Base-by-base conservation (phyloP, 345 rosid genomes). In the Salix brachista region DNA sequence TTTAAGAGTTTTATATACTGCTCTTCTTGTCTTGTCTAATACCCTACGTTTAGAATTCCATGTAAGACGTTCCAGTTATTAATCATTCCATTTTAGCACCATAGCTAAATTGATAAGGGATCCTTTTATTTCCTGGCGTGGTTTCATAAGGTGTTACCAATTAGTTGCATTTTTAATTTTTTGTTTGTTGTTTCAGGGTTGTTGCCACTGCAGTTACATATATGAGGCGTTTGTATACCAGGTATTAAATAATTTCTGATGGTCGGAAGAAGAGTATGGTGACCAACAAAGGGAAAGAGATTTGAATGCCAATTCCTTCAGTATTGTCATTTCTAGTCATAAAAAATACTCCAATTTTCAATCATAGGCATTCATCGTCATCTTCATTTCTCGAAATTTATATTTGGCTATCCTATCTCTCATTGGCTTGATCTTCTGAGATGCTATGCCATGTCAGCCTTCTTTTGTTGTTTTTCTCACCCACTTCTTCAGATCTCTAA, bases 161-260 rank as follows among this genome's bases (percentile, higher is more conserved):
- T 39, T 30, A 48, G 9, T 68, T 42, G 26, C 50, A n/a, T 73
- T 36, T 61, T 73, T 78, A 46, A 81, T 65, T 16, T 37, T 18
- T 65, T 72, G 56, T 18, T 76, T 16, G 10, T 67, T 71, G 66
- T 78, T 90, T 84, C 93, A 96, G 99, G 90, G 97, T 93, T 68
- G 89, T 96, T 21, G 97, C 98, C 56, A 93, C 99, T 71, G 97
- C 99, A 25, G 77, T 93, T 75, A 84, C 98, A 19, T 96, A 92
- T 75, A 96, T 96, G 99, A 90, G 99, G 81, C 97, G 98, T 44
- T 94, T 92, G 76, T 96, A 92, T 82, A 90, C 89, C 72, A 92
- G 96, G 99, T 96, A 84, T 75, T 70, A 30, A 18, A 42, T 34
- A 42, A 67, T 54, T 37, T 69, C 28, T 44, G 14, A 28, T 18